These are phyloP conservation scores for Chaetomium cochliodes DNA, from an alignment of 495 filamentous ascomycete species.

Conservation along the genomic window DNA sequence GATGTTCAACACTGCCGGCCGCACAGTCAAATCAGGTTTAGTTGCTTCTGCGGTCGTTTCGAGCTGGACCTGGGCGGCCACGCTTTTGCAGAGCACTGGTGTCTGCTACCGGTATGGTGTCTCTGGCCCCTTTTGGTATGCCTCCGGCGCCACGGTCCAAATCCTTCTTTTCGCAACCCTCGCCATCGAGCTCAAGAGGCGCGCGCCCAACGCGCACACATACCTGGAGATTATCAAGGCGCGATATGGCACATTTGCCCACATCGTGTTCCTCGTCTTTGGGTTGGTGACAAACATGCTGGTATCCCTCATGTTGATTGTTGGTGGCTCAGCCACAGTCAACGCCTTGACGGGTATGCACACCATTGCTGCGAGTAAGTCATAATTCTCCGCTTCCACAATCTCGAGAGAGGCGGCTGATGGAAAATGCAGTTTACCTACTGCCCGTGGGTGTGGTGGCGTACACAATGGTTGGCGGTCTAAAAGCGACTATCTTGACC, in stretches of 20 bases:
- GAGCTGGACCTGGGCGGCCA: conserved; percentile 93
- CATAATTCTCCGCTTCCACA: too few species aligned
- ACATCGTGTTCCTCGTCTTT: conserved; percentile 76
- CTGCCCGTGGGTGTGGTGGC: conserved; percentile 81
- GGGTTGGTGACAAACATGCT: conserved; percentile 82
- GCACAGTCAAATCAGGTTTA: conserved; percentile 90
- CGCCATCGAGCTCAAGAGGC: conserved; percentile 88
- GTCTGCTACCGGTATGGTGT: conserved; percentile 93
- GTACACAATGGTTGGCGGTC: conserved; percentile 60
- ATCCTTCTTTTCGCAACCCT: conserved; percentile 90
- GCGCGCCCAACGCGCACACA: conserved; percentile 82
- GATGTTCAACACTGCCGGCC: conserved; percentile 93
- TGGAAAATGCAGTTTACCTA: conserved; percentile 59
- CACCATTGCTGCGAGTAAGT: conserved; percentile 70
- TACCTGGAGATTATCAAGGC: conserved; percentile 71
- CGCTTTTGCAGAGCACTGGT: conserved; percentile 75
- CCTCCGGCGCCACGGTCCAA: conserved; percentile 64
- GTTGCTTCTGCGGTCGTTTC: conserved; percentile 95
- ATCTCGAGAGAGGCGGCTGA: not conserved
- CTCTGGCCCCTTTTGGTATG: conserved; percentile 91
- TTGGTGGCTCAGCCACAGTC: conserved; percentile 85
- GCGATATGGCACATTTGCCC: conserved; percentile 60
- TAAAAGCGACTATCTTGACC: conserved; percentile 52
- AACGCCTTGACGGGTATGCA: conserved; percentile 81
- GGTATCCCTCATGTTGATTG: conserved; percentile 87